Base-by-base conservation (phyloP, 495 filamentous ascomycete species). In the Xylaria palmicola region DNA sequence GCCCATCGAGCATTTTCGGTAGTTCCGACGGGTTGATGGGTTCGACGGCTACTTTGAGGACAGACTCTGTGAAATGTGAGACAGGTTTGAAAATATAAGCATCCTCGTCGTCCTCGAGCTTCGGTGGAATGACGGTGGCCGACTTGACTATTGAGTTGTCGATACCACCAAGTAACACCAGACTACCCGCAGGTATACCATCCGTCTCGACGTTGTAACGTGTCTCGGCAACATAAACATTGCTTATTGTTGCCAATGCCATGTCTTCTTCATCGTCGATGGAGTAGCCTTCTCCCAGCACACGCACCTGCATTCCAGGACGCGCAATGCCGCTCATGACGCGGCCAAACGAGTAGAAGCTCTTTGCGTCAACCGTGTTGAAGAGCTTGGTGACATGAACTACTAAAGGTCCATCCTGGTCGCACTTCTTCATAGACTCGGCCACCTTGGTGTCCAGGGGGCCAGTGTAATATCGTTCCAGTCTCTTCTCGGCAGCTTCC, bases 71-170 rank as follows among this genome's bases (percentile, higher is more conserved):
- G 77, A 98, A 93, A 76, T 98, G 94, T 10, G 88, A 84, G 63
- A 98, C 82, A 2, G 94, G 94, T 58, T 86, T 87, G 84, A 98
- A 98, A 60, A 98, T 92, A 70, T 94, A 92, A 2, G 92, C 90
- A 55, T 96, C 94, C 72, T 97, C 92, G 44, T 93, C 82, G 58
- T 95, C 87, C 24, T 90, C 86, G 32, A 96, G 80, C 63, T 86
- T 88, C 39, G 84, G 85, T 17, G 91, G 86, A n/a, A 98, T 87
- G 49, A 98, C 76, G 1, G 94, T 98, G n/a, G 94, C 94, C 22
- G 90, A 93, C 72, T 98, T 98, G 72, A 98, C 91, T 68, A 98
- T 98, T 7, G 95, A 98, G 74, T 97, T 97, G 78, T 98, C 93
- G 43, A 98, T 87, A 1, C 94, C 94, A 40, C 89, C 86, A 3